Percentiles rank a stretch among this genome's conserved stretches.
These are phyloP conservation scores for Darksidea phi DNA, from an alignment of 495 filamentous ascomycete genomes.

Conservation along the genomic window DNA sequence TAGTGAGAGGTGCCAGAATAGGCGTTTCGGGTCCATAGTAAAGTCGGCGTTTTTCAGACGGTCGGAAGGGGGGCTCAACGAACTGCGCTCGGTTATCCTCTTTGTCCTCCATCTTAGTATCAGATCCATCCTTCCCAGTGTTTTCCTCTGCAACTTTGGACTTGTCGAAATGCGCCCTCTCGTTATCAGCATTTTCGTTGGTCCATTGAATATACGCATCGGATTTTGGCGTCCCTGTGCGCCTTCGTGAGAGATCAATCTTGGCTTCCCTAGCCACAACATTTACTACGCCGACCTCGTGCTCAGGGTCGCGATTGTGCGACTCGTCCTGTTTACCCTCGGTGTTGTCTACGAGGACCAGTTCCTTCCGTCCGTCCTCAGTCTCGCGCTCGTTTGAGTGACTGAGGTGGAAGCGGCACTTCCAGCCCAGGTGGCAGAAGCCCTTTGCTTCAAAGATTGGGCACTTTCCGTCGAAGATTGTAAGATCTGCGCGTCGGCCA, in stretches of 20 bases:
- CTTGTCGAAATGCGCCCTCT: background rate
- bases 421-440: slow-evolving; percentile 80
- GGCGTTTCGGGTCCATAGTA: slow-evolving; percentile 95
- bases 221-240: slow-evolving; percentile 64
- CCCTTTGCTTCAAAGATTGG: slow-evolving; percentile 76
- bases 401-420: slow-evolving; percentile 80
- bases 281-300: slow-evolving; percentile 71
- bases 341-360: slow-evolving; percentile 56
- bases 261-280: slow-evolving; percentile 64
- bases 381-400: slow-evolving; percentile 74
- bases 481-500: slow-evolving; percentile 75
- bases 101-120: slow-evolving; percentile 28
- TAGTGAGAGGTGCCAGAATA: slow-evolving; percentile 82
- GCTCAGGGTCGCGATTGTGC: slow-evolving; percentile 36
- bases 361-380: slow-evolving; percentile 75
- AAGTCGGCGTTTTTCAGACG: slow-evolving; percentile 87
- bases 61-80: slow-evolving; percentile 76
- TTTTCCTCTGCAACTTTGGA: slow-evolving; percentile 42
- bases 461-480: slow-evolving; percentile 70
- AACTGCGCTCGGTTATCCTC: slow-evolving; percentile 74
- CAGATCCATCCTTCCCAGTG: slow-evolving; percentile 22
- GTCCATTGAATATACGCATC: slow-evolving; percentile 76
- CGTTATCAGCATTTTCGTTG: slow-evolving; percentile 40
- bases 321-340: slow-evolving; percentile 45
- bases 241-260: slow-evolving; percentile 65